phyloP scores from a whole-genome alignment of 192 early-diverging fungal species.

The Entrophospora sp. region DNA sequence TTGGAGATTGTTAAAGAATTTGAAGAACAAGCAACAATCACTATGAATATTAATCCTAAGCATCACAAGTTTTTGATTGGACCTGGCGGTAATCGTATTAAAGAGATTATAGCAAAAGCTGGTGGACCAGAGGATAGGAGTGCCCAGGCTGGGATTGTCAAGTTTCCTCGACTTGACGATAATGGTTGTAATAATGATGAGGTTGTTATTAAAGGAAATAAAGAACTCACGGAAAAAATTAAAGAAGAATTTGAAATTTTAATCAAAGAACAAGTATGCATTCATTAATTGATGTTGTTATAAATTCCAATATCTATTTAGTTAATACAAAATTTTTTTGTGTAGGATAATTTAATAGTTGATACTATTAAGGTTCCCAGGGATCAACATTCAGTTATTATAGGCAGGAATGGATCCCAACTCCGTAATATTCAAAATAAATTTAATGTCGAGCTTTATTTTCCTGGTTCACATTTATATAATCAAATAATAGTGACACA shows the following conservation, averaged over 20 bases:
- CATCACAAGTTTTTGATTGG: constrained; percentile 65
- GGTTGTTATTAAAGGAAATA: constrained; percentile 53
- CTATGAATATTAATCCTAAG: constrained; percentile 39
- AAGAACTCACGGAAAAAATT: constrained; percentile 45
- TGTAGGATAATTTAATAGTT: background rate
- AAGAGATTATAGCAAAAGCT: constrained; percentile 48
- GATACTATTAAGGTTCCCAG: constrained; percentile 54
- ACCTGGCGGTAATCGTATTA: constrained; percentile 49
- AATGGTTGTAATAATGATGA: constrained; percentile 49
- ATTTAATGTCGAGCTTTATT: constrained; percentile 57
- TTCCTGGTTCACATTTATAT: constrained; percentile 36
- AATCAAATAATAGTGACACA: background rate
- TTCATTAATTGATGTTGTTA: constrained; percentile 30
- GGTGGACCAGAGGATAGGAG: constrained; percentile 49
- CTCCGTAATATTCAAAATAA: constrained; percentile 65
- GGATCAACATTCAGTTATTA: constrained; percentile 68
- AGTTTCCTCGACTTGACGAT: constrained; percentile 47
- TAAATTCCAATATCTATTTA: no score
- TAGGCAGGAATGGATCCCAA: constrained; percentile 65
- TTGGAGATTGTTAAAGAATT: constrained; percentile 52
- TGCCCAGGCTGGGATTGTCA: constrained; percentile 45
- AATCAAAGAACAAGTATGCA: constrained; percentile 47
- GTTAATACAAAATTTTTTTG: background rate
- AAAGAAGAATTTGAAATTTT: constrained; percentile 33
- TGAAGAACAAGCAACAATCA: constrained; percentile 43